Evolutionary conservation across 2,329 filamentous ascomycete species (phyloP), one percentile per base, ranked within the genome.

Genomic region (Colletotrichum cereale): DNA sequence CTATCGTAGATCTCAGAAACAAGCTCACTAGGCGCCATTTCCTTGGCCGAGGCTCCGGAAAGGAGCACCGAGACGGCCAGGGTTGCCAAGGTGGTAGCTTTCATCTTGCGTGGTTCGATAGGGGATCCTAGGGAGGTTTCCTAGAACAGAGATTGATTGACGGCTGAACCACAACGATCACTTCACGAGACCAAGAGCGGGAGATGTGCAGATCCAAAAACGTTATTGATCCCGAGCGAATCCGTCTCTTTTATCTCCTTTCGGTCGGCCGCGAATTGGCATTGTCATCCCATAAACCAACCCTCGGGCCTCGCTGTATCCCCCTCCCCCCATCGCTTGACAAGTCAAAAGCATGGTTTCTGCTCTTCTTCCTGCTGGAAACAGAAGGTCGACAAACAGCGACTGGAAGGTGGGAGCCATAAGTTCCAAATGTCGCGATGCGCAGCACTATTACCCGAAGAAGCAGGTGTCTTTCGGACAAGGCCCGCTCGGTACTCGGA

Each of bases 1-100:
- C 61, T 70, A 63, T 74, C 71, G 56, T 75, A 75, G 57, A 71
- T 72, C 52, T 73, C 72, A 26, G 70, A 74, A 50, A 69, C 66
- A 29, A 63, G 73, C 42, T 67, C 71, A 50, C 73, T 70, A 40
- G 73, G 73, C 40, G 73, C 67, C 62, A 73, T 68, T 66, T 75
- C 74, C 73, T 74, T 75, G 29, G 73, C 74, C 21, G 68, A 71
- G 44, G 58, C 68, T 58, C 68, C 68, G 16, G 66, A 66, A 16
- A 71, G 64, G 36, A 71, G 68, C 26, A 64, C 68, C 64, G 68
- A 71, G 24, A 71, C 36, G 64, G 68, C 68, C 21, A 71, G 44
- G 29, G 52, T 60, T 58, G 68, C 64, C 68, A 71, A 63, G 58
- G 68, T 71, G 26, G 65, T 52, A 36, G 68, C 68, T 64, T 68